phyloP scores from a whole-genome alignment of 2,329 filamentous ascomycete genomes.

The Grosmannia clavigera region DNA sequence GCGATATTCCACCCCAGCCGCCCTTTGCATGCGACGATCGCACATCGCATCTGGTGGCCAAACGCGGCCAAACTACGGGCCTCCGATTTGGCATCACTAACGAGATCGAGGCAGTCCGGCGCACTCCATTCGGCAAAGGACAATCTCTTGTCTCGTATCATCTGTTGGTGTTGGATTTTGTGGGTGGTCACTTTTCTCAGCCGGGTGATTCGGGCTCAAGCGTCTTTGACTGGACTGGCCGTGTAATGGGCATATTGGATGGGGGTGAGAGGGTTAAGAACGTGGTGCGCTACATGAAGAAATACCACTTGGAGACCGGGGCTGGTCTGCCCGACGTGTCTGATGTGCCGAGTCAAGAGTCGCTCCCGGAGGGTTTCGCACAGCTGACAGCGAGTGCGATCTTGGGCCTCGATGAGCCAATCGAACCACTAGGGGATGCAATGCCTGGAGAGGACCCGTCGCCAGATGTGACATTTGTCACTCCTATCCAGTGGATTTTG shows the following conservation, averaged over 20 bases:
- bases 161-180: neutral
- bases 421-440: too few species aligned
- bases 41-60: neutral
- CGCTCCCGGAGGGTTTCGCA: neutral
- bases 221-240: neutral
- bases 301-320: neutral
- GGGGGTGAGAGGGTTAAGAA: neutral
- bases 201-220: neutral
- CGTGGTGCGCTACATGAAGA: neutral
- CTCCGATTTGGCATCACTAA: neutral
- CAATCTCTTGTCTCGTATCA: neutral
- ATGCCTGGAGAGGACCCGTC: too few species aligned
- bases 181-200: neutral
- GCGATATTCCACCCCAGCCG: neutral
- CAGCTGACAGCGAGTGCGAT: too few species aligned
- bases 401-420: too few species aligned
- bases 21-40: neutral
- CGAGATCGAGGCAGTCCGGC: conserved; percentile 1
- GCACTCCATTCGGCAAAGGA: neutral
- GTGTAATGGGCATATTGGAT: neutral
- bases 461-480: too few species aligned
- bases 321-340: neutral
- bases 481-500: too few species aligned
- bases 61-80: conserved; percentile 1
- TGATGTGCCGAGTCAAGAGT: neutral